These are phyloP conservation scores for Phlebopus sp. DNA, from an alignment of 1,284 basidiomycete genomes.

Conservation along the genomic window DNA sequence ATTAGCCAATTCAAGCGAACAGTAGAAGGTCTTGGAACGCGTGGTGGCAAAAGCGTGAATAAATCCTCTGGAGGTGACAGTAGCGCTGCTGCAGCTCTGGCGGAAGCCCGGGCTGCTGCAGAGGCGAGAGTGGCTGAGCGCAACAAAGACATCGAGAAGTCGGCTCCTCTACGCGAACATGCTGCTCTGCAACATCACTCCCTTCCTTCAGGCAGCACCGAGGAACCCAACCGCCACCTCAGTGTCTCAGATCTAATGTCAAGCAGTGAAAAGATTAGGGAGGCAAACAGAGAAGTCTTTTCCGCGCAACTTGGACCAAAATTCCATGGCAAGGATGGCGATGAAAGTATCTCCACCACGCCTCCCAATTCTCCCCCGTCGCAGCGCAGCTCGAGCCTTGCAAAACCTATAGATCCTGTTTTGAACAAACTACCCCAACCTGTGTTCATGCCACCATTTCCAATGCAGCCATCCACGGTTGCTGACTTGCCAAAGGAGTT, in stretches of 20 bases:
- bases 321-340: slow-evolving; percentile 1
- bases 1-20: slow-evolving; percentile 65
- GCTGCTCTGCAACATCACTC: slow-evolving; percentile 7
- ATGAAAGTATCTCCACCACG: slow-evolving; percentile 49
- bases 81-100: slow-evolving; percentile 57
- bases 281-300: slow-evolving; percentile 3
- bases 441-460: slow-evolving; percentile 50
- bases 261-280: neutral
- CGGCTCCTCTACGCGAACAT: slow-evolving; percentile 6
- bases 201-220: neutral
- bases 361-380: slow-evolving; percentile 56
- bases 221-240: slow-evolving; percentile 14
- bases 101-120: slow-evolving; percentile 67
- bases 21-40: slow-evolving; percentile 63
- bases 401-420: slow-evolving; percentile 42
- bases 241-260: slow-evolving; percentile 28
- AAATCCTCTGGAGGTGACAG: slow-evolving; percentile 56
- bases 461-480: slow-evolving; percentile 19
- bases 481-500: slow-evolving; percentile 22
- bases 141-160: slow-evolving; percentile 39
- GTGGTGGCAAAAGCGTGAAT: slow-evolving; percentile 54
- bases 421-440: slow-evolving; percentile 54
- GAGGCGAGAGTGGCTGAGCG: slow-evolving; percentile 68
- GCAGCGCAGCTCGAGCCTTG: slow-evolving; percentile 30
- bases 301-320: neutral